phyloP scores from a whole-genome alignment of 768 basidiomycete species.

The Rhodocollybia butyracea region DNA sequence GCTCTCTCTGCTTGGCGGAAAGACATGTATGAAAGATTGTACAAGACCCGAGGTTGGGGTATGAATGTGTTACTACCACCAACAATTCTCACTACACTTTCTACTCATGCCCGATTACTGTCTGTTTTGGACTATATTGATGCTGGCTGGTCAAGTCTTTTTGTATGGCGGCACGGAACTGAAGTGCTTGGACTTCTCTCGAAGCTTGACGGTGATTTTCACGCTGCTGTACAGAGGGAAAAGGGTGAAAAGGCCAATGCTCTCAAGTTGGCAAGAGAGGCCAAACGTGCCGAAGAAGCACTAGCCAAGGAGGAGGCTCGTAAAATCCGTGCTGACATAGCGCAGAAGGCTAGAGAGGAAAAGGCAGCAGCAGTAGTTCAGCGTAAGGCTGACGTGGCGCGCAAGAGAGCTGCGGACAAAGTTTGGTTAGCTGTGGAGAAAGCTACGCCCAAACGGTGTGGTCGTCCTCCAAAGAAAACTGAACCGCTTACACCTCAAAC shows the following conservation, averaged over 20 bases:
- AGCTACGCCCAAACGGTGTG: not conserved
- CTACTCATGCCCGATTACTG: not conserved
- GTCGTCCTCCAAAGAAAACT: not conserved
- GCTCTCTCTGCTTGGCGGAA: not conserved
- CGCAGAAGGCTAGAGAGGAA: too few relatives aligned
- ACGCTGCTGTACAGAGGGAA: not conserved
- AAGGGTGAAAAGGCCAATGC: too few relatives aligned
- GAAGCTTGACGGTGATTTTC: not conserved
- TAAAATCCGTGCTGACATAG: too few relatives aligned
- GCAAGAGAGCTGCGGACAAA: not conserved
- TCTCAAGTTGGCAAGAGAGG: not conserved
- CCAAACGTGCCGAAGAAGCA: not conserved
- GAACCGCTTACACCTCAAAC: not conserved
- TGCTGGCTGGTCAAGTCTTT: not conserved
- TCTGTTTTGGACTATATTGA: not conserved
- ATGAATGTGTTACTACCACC: not conserved
- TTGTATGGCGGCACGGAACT: slow-evolving; percentile 8
- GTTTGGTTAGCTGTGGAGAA: not conserved
- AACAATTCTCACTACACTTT: not conserved
- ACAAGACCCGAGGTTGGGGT: not conserved
- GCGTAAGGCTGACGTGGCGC: not conserved
- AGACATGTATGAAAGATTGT: not conserved
- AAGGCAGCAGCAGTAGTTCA: not conserved
- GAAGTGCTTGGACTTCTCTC: slow-evolving; percentile 4
- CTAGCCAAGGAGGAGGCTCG: not conserved